Conservation (phyloP, 129 eudicot genomes). For the Lonicera japonica region DNA sequence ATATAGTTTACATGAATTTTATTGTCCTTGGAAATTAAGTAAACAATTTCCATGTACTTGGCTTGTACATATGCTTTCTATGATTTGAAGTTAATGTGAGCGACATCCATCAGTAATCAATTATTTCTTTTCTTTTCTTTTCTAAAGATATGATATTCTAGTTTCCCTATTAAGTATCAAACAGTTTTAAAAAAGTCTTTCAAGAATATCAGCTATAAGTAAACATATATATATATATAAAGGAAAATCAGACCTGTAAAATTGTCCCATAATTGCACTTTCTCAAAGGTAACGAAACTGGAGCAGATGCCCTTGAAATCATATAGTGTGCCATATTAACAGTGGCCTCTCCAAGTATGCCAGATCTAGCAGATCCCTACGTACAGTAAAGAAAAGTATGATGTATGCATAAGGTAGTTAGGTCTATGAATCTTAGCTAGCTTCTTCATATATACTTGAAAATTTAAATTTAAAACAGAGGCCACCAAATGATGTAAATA, state of each 20-base stretch:
- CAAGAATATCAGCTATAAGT: background rate
- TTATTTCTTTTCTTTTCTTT: too few species aligned
- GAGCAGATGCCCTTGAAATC: constrained; percentile 49
- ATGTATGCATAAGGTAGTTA: background rate
- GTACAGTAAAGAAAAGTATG: background rate
- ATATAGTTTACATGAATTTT: too few species aligned
- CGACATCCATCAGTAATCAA: too few species aligned
- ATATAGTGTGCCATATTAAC: constrained; percentile 56
- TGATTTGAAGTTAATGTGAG: too few species aligned
- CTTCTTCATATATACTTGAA: background rate
- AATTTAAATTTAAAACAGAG: background rate
- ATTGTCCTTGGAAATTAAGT: too few species aligned
- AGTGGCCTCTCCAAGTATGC: constrained; percentile 80
- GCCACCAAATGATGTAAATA: background rate
- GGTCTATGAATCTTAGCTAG: background rate
- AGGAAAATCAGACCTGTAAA: constrained; percentile 42
- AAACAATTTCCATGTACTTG: too few species aligned
- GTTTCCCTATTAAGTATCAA: background rate
- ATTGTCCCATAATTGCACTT: constrained; percentile 81
- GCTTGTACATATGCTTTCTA: too few species aligned
- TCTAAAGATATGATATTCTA: too few species aligned
- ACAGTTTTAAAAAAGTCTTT: background rate
- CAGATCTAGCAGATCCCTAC: constrained; percentile 94
- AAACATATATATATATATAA: background rate
- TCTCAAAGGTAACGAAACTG: constrained; percentile 64